Base-by-base conservation (phyloP, 441 rosid species). In the Erysimum cheiri region DNA sequence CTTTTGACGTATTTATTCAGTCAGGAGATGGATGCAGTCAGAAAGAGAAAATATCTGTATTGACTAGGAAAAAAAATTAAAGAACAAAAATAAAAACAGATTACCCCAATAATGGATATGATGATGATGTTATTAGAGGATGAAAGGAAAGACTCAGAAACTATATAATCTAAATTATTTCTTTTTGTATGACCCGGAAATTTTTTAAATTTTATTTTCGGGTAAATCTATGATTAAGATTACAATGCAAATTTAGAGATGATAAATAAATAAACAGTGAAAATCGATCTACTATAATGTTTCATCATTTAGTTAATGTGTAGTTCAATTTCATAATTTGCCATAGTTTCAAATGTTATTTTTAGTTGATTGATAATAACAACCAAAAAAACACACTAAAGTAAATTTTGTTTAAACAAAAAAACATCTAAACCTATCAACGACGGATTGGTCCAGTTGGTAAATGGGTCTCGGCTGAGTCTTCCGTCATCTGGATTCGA, bases 1-100 rank as follows among this genome's bases (percentile, higher is more conserved):
- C 62, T 41, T 41, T 43, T 73, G 67, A 58, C 39, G 67, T 58
- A 58, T 73, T 65, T 73, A 73, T 64, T 56, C 71, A 64, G 60
- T 64, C 65, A 63, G 55, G 48, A 44, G 4, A 39, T 29, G 28
- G 65, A 14, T 57, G 59, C 15, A 63, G 26, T 11, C 15, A 35
- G 49, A 35, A 63, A 44, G 40, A 55, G 41, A 62, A 70, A 62
- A 44, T 33, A 53, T 62, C 10, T 61, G 3, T 40, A 52, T 44
- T 57, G 54, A 58, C 41, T 36, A 36, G 15, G 2, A 14, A 31
- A 19, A 39, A 26, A 9, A 17, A 13, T n/a, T 3, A 35, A 65
- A 8, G n/a, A 24, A 39, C 15, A 37, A 10, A 37, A 37, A 37
- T 2, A n/a, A n/a, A 62, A 11, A 29, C 29, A 52, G 22, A 44